Base-by-base conservation (phyloP, 495 filamentous ascomycete genomes). In the Sabuloglossum arenarium region DNA sequence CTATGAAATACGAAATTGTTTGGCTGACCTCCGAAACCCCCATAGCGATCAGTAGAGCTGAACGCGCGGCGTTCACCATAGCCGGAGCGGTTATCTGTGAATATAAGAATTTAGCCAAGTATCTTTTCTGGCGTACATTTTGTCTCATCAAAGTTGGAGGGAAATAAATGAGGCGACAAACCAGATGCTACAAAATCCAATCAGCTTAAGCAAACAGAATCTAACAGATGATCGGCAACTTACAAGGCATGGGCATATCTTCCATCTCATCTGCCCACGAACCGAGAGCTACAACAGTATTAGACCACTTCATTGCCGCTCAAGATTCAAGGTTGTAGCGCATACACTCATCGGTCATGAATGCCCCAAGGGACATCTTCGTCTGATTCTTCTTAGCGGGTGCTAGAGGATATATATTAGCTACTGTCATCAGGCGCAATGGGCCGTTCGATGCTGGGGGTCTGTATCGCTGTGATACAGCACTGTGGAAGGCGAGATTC, bases 251-350 rank as follows among this genome's bases (percentile, higher is more conserved):
- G 56, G 81, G 79, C 71, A 77, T 76, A 61, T 91, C 85, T 66
- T 97, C 91, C 76, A 97, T 93, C 65, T 98, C 91, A 73, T 97
- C 91, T 60, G 91, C 91, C 91, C 91, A 98, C 58, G 91, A 95
- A 65, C 87, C 87, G 61, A 86, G 78, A 61, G 81, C 88, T 94
- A 65, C 58, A 61, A 16, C 56, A 46, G 62, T 75, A 66, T 75
- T 72, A 68, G 63, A 63, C 59, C 47, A 53, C 30, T 60, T 59
- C 49, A 47, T 58, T 28, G 53, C 30, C 21, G 1, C 31, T 52
- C 31, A 50, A 56, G 53, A 61, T 50, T 53, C 53, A 61, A 55
- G 61, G 53, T 61, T 56, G 45, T 53, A 10, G 54, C 43, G 69
- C 80, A 66, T 75, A 95, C 90, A 80, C 68, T 85, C 77, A 64